Conservation (phyloP, 139 green algal genomes). For the Edaphochlamys debaryana region DNA sequence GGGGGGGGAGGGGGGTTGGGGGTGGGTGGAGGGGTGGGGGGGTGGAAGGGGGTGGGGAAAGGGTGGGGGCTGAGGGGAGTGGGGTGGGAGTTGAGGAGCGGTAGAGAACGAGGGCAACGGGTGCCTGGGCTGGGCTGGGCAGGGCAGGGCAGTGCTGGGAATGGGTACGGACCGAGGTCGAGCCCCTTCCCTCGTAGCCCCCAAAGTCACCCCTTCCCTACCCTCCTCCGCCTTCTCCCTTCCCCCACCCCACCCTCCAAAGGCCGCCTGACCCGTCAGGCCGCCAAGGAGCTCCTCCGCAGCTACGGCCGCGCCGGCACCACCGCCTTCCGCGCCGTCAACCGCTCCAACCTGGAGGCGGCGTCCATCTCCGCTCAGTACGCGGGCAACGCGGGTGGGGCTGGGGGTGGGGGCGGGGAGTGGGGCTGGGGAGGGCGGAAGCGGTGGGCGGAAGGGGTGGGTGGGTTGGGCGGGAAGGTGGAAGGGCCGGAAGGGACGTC, state of each 20-base stretch:
- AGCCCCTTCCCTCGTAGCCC: no score
- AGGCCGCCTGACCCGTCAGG: slow-evolving; percentile 42
- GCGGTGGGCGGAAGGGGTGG: neutral
- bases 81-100: neutral
- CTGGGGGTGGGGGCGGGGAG: neutral
- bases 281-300: slow-evolving; percentile 57
- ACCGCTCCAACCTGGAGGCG: neutral
- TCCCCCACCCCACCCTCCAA: neutral
- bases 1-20: neutral
- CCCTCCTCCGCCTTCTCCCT: no score
- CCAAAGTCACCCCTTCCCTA: no score
- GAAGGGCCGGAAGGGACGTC: no score
- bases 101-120: no score
- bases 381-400: neutral
- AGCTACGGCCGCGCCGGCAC: slow-evolving; percentile 48
- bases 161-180: no score
- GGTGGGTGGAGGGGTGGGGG: neutral
- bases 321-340: slow-evolving; percentile 43
- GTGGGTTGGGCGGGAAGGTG: neutral
- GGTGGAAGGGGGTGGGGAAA: neutral
- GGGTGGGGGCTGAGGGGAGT: neutral
- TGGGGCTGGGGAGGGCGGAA: neutral
- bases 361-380: neutral
- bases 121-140: no score
- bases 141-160: no score